Conservation (phyloP, 1,284 basidiomycete genomes). For the Sanguinoderma infundibulare region DNA sequence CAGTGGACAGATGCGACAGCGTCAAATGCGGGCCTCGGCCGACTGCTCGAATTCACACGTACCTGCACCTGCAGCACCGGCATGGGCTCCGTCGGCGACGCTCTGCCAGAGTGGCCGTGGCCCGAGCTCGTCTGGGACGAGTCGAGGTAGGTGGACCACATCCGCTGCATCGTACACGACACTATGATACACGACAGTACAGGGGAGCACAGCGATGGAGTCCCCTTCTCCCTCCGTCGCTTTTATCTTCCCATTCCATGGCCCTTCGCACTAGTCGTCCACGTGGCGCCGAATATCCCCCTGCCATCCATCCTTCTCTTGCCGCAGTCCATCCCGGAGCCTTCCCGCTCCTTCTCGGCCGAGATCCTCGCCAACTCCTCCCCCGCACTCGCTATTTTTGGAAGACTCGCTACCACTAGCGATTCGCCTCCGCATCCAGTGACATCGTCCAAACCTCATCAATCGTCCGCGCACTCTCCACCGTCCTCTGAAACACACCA, state of each 20-base stretch:
- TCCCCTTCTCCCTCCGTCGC: neutral
- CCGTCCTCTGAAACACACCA: too few relatives aligned
- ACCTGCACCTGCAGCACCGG: slow-evolving; percentile 25
- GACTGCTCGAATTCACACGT: slow-evolving; percentile 27
- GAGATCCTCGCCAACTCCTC: too few relatives aligned
- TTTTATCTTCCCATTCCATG: neutral
- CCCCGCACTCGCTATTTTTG: too few relatives aligned
- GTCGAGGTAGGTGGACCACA: slow-evolving; percentile 57
- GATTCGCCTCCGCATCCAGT: too few relatives aligned
- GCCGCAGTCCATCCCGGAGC: too few relatives aligned
- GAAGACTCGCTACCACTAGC: too few relatives aligned
- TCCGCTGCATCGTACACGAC: slow-evolving; percentile 46
- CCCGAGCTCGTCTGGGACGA: slow-evolving; percentile 17
- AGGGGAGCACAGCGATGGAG: neutral
- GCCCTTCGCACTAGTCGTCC: neutral
- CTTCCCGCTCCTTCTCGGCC: too few relatives aligned
- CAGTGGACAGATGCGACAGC: slow-evolving; percentile 15
- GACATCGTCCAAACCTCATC: too few relatives aligned
- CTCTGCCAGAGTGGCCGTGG: slow-evolving; percentile 14
- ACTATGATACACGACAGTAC: slow-evolving; percentile 10
- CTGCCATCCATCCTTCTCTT: too few relatives aligned
- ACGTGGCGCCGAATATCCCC: neutral
- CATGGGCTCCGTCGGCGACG: slow-evolving; percentile 21
- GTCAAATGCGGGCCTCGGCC: slow-evolving; percentile 15
- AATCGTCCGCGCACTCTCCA: too few relatives aligned